Evolutionary conservation across 495 filamentous ascomycete species (phyloP).

Genomic region (Daldinia bambusicola): DNA sequence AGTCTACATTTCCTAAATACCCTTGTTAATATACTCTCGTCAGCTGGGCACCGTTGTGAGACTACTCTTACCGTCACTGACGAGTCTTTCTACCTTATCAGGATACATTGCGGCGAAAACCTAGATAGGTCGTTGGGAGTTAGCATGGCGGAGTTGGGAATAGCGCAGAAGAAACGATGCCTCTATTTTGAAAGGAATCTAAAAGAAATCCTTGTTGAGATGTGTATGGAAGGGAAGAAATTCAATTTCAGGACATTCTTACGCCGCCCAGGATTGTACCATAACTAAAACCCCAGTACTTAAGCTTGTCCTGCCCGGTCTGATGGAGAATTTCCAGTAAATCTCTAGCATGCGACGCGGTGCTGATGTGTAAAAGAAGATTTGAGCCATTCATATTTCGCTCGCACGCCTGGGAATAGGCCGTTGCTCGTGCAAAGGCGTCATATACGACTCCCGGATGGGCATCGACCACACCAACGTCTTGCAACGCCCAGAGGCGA

Average conservation of each 20-base stretch:
- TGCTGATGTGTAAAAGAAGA: conserved; percentile 52
- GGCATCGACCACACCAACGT: conserved; percentile 52
- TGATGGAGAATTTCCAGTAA: conserved; percentile 55
- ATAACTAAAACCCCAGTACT: conserved; percentile 67
- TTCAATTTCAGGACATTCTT: neutral
- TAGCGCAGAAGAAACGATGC: neutral
- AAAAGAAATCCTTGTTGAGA: neutral
- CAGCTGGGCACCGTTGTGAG: neutral
- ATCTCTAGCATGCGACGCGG: conserved; percentile 55
- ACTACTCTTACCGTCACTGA: conserved; percentile 57
- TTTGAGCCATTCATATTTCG: conserved; percentile 40
- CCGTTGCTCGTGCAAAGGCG: conserved; percentile 52
- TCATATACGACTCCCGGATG: conserved; percentile 55
- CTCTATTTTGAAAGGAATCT: neutral
- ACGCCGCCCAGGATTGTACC: conserved; percentile 63
- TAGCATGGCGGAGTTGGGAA: neutral
- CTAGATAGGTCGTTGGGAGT: conserved; percentile 1
- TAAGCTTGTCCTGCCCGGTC: conserved; percentile 54
- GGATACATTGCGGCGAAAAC: conserved; percentile 63
- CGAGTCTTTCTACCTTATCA: conserved; percentile 57
- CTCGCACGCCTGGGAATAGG: conserved; percentile 53
- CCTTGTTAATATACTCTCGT: conserved; percentile 5
- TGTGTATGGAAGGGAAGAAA: neutral
- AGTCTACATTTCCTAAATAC: conserved; percentile 56
- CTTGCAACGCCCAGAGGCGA: conserved; percentile 52